Conservation (phyloP, 345 rosid species). For the Syzygium grande region DNA sequence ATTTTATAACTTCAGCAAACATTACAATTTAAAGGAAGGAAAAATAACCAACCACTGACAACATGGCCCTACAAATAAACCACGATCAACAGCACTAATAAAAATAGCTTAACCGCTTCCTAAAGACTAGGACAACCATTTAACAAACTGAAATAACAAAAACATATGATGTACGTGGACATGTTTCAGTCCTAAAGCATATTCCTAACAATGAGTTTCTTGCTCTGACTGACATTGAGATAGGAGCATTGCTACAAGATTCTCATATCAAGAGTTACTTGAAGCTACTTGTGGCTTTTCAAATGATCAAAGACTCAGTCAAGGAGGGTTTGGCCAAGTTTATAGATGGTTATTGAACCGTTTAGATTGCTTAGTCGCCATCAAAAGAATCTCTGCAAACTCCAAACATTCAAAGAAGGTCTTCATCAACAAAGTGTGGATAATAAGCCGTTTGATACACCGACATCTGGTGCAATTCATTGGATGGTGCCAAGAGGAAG, state of each 20-base stretch:
- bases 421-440: not conserved
- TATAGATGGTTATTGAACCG: not conserved
- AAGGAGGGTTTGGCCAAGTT: not conserved
- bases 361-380: not conserved
- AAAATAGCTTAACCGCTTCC: no score
- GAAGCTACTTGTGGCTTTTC: not conserved
- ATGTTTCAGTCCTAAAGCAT: no score
- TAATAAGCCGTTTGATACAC: not conserved
- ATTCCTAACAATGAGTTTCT: no score
- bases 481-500: not conserved
- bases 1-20: no score
- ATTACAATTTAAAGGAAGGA: no score
- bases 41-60: no score
- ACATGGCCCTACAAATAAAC: no score
- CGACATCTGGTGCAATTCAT: not conserved
- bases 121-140: no score
- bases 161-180: no score
- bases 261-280: not conserved
- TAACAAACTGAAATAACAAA: no score
- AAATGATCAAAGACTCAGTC: not conserved
- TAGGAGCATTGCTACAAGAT: not conserved
- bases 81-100: no score
- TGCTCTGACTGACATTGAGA: not conserved
- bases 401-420: not conserved
- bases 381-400: not conserved